Evolutionary conservation across 192 early-diverging fungal genomes (phyloP).

Genomic region (Gaertneriomyces sp.): DNA sequence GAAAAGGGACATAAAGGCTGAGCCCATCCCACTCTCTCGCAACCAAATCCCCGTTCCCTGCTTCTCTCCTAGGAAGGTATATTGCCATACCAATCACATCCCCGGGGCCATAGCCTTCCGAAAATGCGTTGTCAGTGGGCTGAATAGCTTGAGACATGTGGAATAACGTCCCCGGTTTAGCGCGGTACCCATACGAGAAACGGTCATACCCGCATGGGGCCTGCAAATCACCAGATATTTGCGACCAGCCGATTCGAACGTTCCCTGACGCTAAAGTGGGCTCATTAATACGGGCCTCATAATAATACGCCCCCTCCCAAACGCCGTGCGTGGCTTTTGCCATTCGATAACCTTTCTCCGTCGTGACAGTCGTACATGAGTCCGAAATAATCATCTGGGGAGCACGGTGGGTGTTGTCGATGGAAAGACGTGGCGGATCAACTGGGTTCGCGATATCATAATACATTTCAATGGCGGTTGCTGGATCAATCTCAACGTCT

Average conservation of each 20-base stretch:
- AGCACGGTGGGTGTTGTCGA: constrained; percentile 60
- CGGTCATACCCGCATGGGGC: constrained; percentile 72
- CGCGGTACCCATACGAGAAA: constrained; percentile 68
- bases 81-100: constrained; percentile 42
- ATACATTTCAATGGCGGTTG: constrained; percentile 57
- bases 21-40: constrained; percentile 33
- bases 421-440: constrained; percentile 51
- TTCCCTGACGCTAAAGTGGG: constrained; percentile 34
- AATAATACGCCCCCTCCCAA: constrained; percentile 72
- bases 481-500: constrained; percentile 38
- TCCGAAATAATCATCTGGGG: constrained; percentile 61
- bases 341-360: constrained; percentile 71
- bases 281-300: constrained; percentile 57
- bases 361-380: constrained; percentile 58
- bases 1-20: constrained; percentile 32
- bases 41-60: constrained; percentile 26
- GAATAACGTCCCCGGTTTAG: constrained; percentile 65
- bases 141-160: constrained; percentile 42
- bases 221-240: constrained; percentile 73
- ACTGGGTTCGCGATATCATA: constrained; percentile 66
- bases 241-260: constrained; percentile 70
- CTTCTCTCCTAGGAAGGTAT: constrained; percentile 16
- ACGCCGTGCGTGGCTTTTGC: constrained; percentile 74
- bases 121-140: constrained; percentile 13
- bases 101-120: constrained; percentile 39